These are phyloP conservation scores for Lasiodiplodia citricola DNA, from an alignment of 2,329 filamentous ascomycete genomes.

Conservation along the genomic window DNA sequence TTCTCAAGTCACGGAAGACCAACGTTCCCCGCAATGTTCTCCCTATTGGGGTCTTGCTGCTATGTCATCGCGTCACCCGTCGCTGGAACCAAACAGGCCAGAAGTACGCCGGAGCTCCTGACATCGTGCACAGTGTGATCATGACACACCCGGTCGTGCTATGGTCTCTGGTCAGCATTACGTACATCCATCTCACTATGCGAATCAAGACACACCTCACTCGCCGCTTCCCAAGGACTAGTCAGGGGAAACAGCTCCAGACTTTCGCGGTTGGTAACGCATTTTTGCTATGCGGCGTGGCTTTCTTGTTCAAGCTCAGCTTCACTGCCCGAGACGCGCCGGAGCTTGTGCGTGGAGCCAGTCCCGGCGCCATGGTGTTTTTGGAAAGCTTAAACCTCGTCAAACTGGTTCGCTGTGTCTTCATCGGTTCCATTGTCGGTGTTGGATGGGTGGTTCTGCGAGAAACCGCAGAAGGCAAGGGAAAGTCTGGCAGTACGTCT, in stretches of 20 bases:
- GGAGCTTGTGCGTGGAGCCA: constrained; percentile 64
- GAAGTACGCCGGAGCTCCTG: constrained; percentile 89
- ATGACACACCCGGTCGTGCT: constrained; percentile 67
- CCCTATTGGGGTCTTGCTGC: constrained; percentile 56
- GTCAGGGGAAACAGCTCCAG: constrained; percentile 12
- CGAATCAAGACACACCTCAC: constrained; percentile 47
- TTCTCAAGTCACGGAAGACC: constrained; percentile 35
- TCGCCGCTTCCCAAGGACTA: constrained; percentile 1
- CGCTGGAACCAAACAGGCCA: constrained; percentile 98
- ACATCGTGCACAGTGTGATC: constrained; percentile 78
- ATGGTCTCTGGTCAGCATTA: constrained; percentile 73
- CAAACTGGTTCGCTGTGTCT: constrained; percentile 41
- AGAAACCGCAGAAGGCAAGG: constrained; percentile 11
- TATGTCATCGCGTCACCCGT: constrained; percentile 69
- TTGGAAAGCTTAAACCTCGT: constrained; percentile 50
- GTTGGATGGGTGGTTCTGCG: constrained; percentile 32
- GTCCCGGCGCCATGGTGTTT: constrained; percentile 51
- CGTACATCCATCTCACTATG: constrained; percentile 62
- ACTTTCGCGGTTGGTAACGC: constrained; percentile 15
- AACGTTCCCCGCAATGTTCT: constrained; percentile 22
- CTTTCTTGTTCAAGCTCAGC: constrained; percentile 84
- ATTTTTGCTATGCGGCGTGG: constrained; percentile 56
- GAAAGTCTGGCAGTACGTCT: constrained; percentile 8
- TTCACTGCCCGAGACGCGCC: constrained; percentile 89
- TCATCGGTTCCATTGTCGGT: constrained; percentile 35